These are phyloP conservation scores for Magnaporthiopsis incrustans DNA, from an alignment of 2,329 filamentous ascomycete species.

Conservation along the genomic window DNA sequence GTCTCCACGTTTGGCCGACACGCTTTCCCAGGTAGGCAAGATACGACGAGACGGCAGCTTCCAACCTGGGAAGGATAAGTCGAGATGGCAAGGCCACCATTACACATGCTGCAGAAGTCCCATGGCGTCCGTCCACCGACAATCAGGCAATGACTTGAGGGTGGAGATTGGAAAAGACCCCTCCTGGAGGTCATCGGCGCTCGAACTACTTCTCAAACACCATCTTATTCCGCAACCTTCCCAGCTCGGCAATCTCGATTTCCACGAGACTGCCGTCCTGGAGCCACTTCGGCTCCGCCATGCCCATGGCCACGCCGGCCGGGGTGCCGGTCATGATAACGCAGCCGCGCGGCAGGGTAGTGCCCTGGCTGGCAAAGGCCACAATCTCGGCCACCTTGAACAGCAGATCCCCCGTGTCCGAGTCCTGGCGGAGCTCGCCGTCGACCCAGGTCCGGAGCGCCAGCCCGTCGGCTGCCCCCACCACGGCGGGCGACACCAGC, in stretches of 20 bases:
- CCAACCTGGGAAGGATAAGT: not conserved
- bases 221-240: conserved; percentile 31
- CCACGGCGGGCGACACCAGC: conserved; percentile 34
- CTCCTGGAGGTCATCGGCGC: too few relatives aligned
- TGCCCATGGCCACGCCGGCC: conserved; percentile 28
- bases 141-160: too few relatives aligned
- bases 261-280: conserved; percentile 32
- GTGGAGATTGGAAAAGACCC: too few relatives aligned
- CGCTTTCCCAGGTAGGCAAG: not conserved
- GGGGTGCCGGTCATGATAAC: conserved; percentile 36
- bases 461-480: conserved; percentile 33
- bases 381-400: conserved; percentile 39
- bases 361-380: conserved; percentile 34
- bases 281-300: conserved; percentile 26
- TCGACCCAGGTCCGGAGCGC: conserved; percentile 11
- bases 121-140: not conserved
- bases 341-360: conserved; percentile 29
- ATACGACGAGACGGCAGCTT: not conserved
- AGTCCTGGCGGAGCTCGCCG: conserved; percentile 9
- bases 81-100: not conserved
- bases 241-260: conserved; percentile 36
- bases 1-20: not conserved
- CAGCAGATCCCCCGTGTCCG: conserved; percentile 33
- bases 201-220: conserved; percentile 19
- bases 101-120: not conserved